Base-by-base conservation (phyloP, 352 stramenopile genomes). In the Globisporangium irregulare region DNA sequence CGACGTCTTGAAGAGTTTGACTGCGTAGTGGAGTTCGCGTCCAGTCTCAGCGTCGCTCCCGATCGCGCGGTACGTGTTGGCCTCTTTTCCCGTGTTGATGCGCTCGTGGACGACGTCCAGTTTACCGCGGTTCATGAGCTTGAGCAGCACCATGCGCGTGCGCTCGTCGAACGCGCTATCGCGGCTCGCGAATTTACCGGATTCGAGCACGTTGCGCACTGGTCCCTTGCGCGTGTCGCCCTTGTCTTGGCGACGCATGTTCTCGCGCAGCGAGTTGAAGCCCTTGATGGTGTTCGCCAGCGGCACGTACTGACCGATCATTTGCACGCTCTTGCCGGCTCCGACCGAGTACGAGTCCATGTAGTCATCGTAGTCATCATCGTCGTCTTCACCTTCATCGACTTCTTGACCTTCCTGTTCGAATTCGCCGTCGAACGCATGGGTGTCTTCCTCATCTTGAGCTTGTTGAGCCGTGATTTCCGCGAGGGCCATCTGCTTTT, bases 1-100 rank as follows among this genome's bases (percentile, higher is more conserved):
- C 50, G 73, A 76, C 2, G 75, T 82, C 72, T 92, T 93, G 77
- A 93, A 90, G 53, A 95, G 77, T 77, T 95, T 93, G 72, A 87
- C 77, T 7, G 71, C 72, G 55, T 74, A 72, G 2, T 67, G 66
- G 56, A 71, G 64, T 14, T 78, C 74, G 1, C 59, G 50, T 5
- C 59, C 69, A 7, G 68, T 74, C 18, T 70, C 59, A 14, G 48
- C 69, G 53, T 80, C 67, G 41, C 51, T 55, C 4, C 76, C 80
- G 15, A 80, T 55, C 3, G 78, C 82, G 64, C 84, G 74, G 64
- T 89, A 91, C 41, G 90, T 73, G 32, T 79, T 75, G 5, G 77
- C 76, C 24, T 84, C 76, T 53, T 73, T 77, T 3, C 80, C 79
- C 38, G 77, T 78, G 62, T 90, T 74, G 48, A 86, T 72, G 9